Base-by-base conservation (phyloP, 2,329 filamentous ascomycete genomes). In the Elsinoe fawcettii region DNA sequence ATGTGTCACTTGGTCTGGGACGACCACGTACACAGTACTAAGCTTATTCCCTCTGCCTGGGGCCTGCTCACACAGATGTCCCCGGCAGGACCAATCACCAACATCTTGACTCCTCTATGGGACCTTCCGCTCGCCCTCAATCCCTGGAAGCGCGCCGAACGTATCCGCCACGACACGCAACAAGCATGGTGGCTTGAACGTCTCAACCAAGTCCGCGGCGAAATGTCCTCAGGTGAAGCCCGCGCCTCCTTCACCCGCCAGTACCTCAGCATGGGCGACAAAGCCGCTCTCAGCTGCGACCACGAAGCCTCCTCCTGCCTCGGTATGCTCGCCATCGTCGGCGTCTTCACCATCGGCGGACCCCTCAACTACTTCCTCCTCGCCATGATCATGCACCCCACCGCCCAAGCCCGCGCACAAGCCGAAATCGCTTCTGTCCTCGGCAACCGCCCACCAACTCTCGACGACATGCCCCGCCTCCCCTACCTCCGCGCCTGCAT, bases 21-120 rank as follows among this genome's bases (percentile, higher is more conserved):
- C 58, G 76, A 81, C 55, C 71, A 74, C 6, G 68, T 66, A 43
- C 63, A 78, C 41, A 80, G 77, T 65, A 69, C 73, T 54, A 73
- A 75, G 60, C 75, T 75, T 59, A 78, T 73, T 8, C 73, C 74
- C 46, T 77, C 74, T 59, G 79, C 79, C 1, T 80, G 77, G 78
- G 78, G 78, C 16, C 70, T 81, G 1, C 69, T 81, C n/a, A 80
- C 73, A 3, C 78, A 81, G 56, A 81, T 82, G 78, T 81, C 78
- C 1, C 79, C 79, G 0, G 78, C 79, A 22, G 79, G 79, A 0
- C 78, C 79, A 1, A 77, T 82, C 60, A 81, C 78, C 20, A 81
- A 81, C 60, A 73, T 80, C 3, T 51, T 81, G 36, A 80, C 78
- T 2, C 78, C 77, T 3, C 70, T 82, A 0, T 80, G 78, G 78